Evolutionary conservation across 139 green algal genomes (phyloP).

Genomic region (Chlorella sp.): DNA sequence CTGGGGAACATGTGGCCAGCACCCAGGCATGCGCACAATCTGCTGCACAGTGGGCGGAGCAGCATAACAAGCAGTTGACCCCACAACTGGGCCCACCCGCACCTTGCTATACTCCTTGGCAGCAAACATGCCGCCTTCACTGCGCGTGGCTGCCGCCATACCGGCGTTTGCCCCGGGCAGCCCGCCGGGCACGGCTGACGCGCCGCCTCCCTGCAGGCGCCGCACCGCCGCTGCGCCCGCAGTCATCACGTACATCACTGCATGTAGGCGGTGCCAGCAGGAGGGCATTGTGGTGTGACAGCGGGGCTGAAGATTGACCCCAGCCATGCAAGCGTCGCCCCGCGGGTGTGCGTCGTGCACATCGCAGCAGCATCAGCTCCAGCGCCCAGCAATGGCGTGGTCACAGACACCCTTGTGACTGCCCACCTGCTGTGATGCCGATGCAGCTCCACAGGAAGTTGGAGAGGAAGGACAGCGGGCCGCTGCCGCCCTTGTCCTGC

Average conservation of each 20-base stretch:
- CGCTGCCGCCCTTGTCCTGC: constrained; percentile 20
- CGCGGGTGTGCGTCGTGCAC: too few species aligned
- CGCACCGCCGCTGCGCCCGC: constrained; percentile 43
- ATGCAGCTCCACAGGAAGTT: constrained; percentile 35
- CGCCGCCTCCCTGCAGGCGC: constrained; percentile 19
- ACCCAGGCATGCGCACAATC: background rate
- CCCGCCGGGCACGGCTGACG: background rate
- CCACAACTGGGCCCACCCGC: background rate
- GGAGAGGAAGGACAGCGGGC: constrained; percentile 7
- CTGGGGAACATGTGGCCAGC: too few species aligned
- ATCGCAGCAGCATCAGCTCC: too few species aligned
- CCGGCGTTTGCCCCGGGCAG: background rate
- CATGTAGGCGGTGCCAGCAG: background rate
- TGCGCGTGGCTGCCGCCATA: background rate
- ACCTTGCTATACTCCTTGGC: constrained; percentile 80
- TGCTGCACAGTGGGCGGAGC: background rate
- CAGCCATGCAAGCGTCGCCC: too few species aligned
- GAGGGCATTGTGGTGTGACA: too few species aligned
- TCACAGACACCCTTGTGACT: too few species aligned
- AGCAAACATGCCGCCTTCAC: constrained; percentile 35
- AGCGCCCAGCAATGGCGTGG: too few species aligned
- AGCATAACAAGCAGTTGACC: background rate
- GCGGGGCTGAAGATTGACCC: too few species aligned
- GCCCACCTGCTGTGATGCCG: constrained; percentile 22
- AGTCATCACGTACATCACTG: constrained; percentile 59